Evolutionary conservation across 192 early-diverging fungal species (phyloP), one percentile per base, ranked within the genome.

Genomic region (Phycomyces nitens): DNA sequence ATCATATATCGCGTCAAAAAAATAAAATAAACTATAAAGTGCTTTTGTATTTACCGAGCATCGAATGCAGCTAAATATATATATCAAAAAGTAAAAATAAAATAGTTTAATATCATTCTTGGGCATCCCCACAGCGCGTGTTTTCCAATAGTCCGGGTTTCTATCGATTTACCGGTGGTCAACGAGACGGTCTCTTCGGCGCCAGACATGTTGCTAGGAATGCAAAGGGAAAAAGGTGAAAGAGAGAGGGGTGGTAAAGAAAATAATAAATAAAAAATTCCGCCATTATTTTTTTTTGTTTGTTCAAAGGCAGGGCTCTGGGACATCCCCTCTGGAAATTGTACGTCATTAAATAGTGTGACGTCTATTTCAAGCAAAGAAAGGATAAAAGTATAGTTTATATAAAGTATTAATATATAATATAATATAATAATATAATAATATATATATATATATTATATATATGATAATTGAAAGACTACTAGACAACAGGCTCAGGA

Each of bases 41-140:
- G 22, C 12, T 18, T 26, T 56, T n/a, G n/a, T 3, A 43, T 27
- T 74, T 74, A 74, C 72, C 83, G 80, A 74, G 83, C 83, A 73
- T 84, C 83, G 66, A 84, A 84, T 49, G 66, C 69, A 72, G 78
- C 83, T 84, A 68, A n/a, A n/a, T n/a, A n/a, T n/a, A n/a, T n/a
- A n/a, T n/a, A n/a, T n/a, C n/a, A n/a, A n/a, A n/a, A n/a, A n/a
- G n/a, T n/a, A n/a, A n/a, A n/a, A n/a, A n/a, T n/a, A n/a, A n/a
- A n/a, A n/a, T n/a, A n/a, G n/a, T n/a, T n/a, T n/a, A n/a, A n/a
- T n/a, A n/a, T n/a, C n/a, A n/a, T n/a, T n/a, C n/a, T n/a, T n/a
- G n/a, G n/a, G n/a, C n/a, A n/a, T n/a, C n/a, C n/a, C n/a, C n/a
- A n/a, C n/a, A n/a, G n/a, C n/a, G n/a, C n/a, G n/a, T n/a, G n/a